Evolutionary conservation across 768 basidiomycete species (phyloP).

Genomic region (Zangia roseola): DNA sequence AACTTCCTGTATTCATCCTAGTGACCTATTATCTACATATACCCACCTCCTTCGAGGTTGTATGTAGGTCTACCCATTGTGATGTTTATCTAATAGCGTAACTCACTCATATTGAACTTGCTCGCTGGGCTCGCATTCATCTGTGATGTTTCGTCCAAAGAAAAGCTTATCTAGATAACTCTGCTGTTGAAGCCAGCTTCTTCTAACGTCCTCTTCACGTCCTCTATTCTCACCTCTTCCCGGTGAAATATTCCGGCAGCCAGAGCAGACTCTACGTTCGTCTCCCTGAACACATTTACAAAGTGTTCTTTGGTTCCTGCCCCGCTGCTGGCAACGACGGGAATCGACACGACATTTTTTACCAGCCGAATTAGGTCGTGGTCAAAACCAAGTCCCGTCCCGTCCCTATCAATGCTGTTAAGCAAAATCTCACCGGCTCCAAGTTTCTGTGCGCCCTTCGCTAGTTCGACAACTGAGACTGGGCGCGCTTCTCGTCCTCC

Average conservation of each 20-base stretch:
- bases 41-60: constrained; percentile 29
- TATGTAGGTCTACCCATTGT: constrained; percentile 33
- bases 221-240: constrained; percentile 76
- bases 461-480: constrained; percentile 89
- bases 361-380: constrained; percentile 77
- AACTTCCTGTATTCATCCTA: constrained; percentile 32
- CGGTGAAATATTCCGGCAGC: constrained; percentile 98
- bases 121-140: neutral
- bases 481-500: constrained; percentile 85
- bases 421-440: constrained; percentile 95
- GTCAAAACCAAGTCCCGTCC: constrained; percentile 91
- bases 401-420: constrained; percentile 96
- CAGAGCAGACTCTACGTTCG: constrained; percentile 84
- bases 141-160: too few species aligned
- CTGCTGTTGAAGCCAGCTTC: constrained; percentile 51
- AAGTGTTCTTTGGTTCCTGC: constrained; percentile 86
- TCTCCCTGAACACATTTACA: constrained; percentile 77
- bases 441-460: constrained; percentile 81
- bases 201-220: constrained; percentile 67
- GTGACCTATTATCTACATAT: constrained; percentile 34
- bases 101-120: constrained; percentile 14
- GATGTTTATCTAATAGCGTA: constrained; percentile 34
- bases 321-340: constrained; percentile 93
- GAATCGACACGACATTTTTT: constrained; percentile 75
- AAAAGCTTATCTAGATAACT: constrained; percentile 9